Base-by-base conservation (phyloP, 177 flowering plant genomes). In the Vitis hybrid region DNA sequence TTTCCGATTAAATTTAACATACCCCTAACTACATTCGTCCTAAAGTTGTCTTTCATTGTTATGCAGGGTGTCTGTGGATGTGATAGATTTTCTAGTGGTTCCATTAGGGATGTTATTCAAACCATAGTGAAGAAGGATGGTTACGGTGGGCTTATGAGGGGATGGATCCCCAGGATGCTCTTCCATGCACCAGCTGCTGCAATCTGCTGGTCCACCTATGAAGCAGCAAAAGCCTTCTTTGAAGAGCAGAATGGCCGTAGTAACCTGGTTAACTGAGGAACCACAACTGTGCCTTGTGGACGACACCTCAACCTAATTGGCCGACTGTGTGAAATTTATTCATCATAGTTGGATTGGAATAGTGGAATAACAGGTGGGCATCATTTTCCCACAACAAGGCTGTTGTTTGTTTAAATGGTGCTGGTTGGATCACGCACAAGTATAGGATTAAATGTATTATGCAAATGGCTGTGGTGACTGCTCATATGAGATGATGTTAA, bases 101-200 rank as follows among this genome's bases (percentile, higher is more conserved):
- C 95, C 13, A 89, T 88, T 19, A 63, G 77, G 18, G 84, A 82
- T 69, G 97, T 92, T 35, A 18, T 89, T 49, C 35, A 58, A 66
- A 78, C 74, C 56, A 84, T 92, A 70, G 76, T 90, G 63, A 75
- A 63, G 52, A 84, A 90, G 77, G 96, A 92, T 71, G 97, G 97
- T 2, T 89, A 89, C 65, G 68, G 80, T 4, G 97, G 96, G 14
- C 85, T 92, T 5, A 60, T 88, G 78, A 88, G 96, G 64, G 97
- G 97, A 51, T 91, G 97, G 97, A 72, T 78, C 55, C 96, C 96
- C 3, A 84, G 95, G 72, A 90, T 91, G 90, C 89, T 92, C 27
- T 92, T 92, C 84, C 95, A 92, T 82, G 90, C 92, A 10, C 97
- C 97, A 65, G 95, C 95, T 60, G 97, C 97, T 18, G 97, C 96